Evolutionary conservation across 2,329 filamentous ascomycete genomes (phyloP), one percentile per base, ranked within the genome.

Genomic region (Daldinia eschscholtzii): DNA sequence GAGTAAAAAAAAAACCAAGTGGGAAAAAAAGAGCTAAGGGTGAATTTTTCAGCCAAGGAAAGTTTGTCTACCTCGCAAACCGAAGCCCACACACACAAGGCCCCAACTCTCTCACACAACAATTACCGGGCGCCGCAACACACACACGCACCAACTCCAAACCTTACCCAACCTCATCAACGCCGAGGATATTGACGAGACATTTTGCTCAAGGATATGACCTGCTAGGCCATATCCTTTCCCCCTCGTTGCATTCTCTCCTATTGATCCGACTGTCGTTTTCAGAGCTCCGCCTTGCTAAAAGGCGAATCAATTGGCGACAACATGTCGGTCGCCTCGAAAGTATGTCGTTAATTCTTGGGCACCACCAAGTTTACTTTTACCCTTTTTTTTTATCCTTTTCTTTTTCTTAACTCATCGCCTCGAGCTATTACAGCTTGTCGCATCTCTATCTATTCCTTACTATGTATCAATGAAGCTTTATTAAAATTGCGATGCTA

Each of bases 311-410:
- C 83, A 82, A 82, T 79, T 76, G 81, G 81, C 82, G 85, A 83
- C 86, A 88, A 82, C 79, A 88, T 88, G 86, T 87, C 86, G 83
- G 85, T 88, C 85, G 86, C 83, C 82, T 86, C 85, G 73, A 87
- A 88, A 85, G 87, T 89, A 80, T 70, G 85, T 63, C 35, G 23
- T 42, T 42, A 42, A 18, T n/a, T 61, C 37, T 35, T 35, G 18
- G 13, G 26, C 57, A 59, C 6, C 41, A 59, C 9, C 18, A 2
- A 12, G 28, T 52, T 52, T 52, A 35, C 7, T 9, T 9, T 35
- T 35, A 35, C 6, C 33, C 33, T 35, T 35, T 35, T 35, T 35
- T 35, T 35, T 1, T 35, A 9, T 6, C 28, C 7, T 37, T 44
- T 39, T 55, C 15, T 26, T 26, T 12, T 35, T n/a, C 33, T 50